phyloP scores from a whole-genome alignment of 257 asterid species.

The Primulina eburnea region DNA sequence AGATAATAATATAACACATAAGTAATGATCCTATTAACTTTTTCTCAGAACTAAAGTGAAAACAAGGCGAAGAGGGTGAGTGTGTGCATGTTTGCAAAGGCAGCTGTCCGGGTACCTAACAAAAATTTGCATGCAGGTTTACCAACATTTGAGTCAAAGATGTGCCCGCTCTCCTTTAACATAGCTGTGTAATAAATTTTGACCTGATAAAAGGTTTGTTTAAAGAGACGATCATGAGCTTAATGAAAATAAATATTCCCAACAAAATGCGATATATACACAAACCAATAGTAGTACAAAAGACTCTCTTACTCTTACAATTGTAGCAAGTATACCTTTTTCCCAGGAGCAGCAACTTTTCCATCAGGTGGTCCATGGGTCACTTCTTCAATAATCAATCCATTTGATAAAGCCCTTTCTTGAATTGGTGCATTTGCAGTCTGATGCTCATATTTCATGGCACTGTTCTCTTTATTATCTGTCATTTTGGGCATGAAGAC shows the following conservation, averaged over 20 bases:
- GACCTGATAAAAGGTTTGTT: conserved; percentile 44
- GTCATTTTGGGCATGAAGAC: conserved; percentile 21
- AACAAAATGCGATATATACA: conserved; percentile 16
- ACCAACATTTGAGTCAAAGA: conserved; percentile 58
- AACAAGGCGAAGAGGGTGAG: not conserved
- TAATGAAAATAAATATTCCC: conserved; percentile 8
- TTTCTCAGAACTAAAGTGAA: conserved; percentile 1
- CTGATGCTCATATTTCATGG: conserved; percentile 27
- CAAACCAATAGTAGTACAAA: conserved; percentile 7
- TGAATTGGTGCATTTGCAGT: conserved; percentile 25
- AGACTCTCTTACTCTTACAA: not conserved
- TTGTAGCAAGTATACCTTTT: conserved; percentile 43
- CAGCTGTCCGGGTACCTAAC: conserved; percentile 48
- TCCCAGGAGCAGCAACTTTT: conserved; percentile 66
- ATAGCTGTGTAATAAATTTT: conserved; percentile 59
- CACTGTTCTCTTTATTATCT: conserved; percentile 29
- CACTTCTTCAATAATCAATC: conserved; percentile 70
- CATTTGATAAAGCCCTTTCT: conserved; percentile 60
- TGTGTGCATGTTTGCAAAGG: not conserved
- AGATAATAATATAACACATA: conserved; percentile 2
- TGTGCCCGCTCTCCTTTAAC: conserved; percentile 56
- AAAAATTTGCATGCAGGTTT: conserved; percentile 48
- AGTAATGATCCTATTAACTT: not conserved
- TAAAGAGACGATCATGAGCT: not conserved
- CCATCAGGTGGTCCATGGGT: conserved; percentile 58